Evolutionary conservation across 2,329 filamentous ascomycete species (phyloP), one percentile per base, ranked within the genome.

Genomic region (Colletotrichum abscissum): DNA sequence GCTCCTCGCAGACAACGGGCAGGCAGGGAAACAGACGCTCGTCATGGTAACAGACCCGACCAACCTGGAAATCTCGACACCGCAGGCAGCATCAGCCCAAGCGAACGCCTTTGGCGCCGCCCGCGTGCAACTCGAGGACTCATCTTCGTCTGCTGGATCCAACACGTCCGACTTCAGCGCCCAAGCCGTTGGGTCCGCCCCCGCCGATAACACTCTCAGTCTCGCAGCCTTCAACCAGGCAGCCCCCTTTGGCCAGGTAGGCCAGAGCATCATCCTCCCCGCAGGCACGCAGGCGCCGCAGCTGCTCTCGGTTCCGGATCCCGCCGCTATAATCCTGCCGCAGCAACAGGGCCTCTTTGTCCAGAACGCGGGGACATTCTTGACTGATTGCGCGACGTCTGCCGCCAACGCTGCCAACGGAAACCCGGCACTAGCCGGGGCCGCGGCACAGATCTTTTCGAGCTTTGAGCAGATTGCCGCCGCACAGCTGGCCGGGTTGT

Each of bases 11-110:
- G 81, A 84, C 77, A 84, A 84, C 59, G 80, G 81, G 60, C 75
- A 79, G 58, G 76, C 81, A 0, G 76, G 80, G 24, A 78, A 78
- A 38, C 77, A 82, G 56, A 76, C 82, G 26, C 78, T 82, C 62
- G 80, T 85, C 49, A 84, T 84, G 81, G 76, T 84, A n/a, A 82
- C 80, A 4, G 81, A 83, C 19, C 77, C 79, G 7, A 78, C 77
- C 42, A 78, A 80, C 38, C 79, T 84, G 78, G 83, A 82, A 30
- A 79, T 84, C 74, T 70, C 70, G 2, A 73, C 76, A 75, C 49
- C 28, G 14, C 54, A 73, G 28, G 70, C 70, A 8, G 76, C 75
- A 3, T 75, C 80, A 4, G 76, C 78, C 4, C 73, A 78, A 8
- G 78, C 76, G 14, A 69, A 79, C 33, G 75, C 76, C 65, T 67